These are phyloP conservation scores for Naganishia albida DNA, from an alignment of 1,284 basidiomycete genomes.

Conservation along the genomic window DNA sequence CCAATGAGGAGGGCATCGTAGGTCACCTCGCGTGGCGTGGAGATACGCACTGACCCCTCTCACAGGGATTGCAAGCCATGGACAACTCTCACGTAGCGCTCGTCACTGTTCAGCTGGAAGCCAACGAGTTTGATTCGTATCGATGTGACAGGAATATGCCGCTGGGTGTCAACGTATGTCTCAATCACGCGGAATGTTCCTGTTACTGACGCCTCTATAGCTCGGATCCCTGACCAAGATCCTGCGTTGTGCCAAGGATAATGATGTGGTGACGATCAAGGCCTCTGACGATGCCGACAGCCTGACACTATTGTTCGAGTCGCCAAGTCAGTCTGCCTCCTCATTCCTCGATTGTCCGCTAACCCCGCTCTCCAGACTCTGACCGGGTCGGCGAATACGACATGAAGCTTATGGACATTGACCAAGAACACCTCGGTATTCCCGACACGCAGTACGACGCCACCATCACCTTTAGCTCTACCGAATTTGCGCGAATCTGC, in stretches of 20 bases:
- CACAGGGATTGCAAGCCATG: constrained; percentile 89
- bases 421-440: constrained; percentile 91
- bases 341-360: neutral
- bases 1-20: constrained; percentile 92
- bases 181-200: neutral
- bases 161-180: constrained; percentile 73
- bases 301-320: constrained; percentile 87
- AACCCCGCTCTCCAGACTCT: constrained; percentile 61
- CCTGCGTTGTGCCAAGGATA: constrained; percentile 94
- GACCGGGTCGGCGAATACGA: constrained; percentile 98
- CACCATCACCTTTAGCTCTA: constrained; percentile 80
- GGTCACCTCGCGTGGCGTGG: constrained; percentile 49
- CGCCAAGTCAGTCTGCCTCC: constrained; percentile 66
- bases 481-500: constrained; percentile 89
- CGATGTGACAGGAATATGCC: constrained; percentile 96
- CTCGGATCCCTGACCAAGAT: constrained; percentile 90
- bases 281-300: constrained; percentile 90
- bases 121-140: constrained; percentile 79
- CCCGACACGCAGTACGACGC: constrained; percentile 99
- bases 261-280: constrained; percentile 88
- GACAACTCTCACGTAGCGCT: constrained; percentile 99
- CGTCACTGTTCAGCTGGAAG: constrained; percentile 76
- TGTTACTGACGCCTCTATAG: constrained; percentile 41
- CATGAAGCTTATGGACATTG: constrained; percentile 99
- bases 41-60: neutral